These are phyloP conservation scores for Myotisia sp. DNA, from an alignment of 2,329 filamentous ascomycete species.

Conservation along the genomic window DNA sequence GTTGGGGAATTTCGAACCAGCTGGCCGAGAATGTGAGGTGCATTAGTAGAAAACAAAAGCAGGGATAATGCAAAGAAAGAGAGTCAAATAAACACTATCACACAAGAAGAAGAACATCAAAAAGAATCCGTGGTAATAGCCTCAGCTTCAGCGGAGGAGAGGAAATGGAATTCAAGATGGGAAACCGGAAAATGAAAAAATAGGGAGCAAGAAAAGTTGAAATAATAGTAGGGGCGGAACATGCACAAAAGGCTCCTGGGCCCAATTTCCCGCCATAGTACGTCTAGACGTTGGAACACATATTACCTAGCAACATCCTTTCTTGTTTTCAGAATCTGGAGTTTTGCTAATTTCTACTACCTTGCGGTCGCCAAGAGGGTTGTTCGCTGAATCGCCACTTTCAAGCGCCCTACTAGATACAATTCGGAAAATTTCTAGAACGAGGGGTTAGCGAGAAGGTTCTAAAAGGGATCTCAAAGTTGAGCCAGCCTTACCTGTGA, in stretches of 20 bases:
- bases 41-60: slow-evolving; percentile 4
- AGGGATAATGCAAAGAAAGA: slow-evolving; percentile 11
- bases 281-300: slow-evolving; percentile 3
- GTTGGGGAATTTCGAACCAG: no score
- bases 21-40: no score
- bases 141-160: slow-evolving; percentile 4
- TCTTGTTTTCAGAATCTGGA: slow-evolving; percentile 62
- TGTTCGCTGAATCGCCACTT: slow-evolving; percentile 66
- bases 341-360: slow-evolving; percentile 74
- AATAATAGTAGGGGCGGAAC: background rate
- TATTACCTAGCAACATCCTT: slow-evolving; percentile 24
- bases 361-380: slow-evolving; percentile 64
- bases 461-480: slow-evolving; percentile 1
- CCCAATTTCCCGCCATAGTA: slow-evolving; percentile 3
- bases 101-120: slow-evolving; percentile 12
- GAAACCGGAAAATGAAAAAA: slow-evolving; percentile 13
- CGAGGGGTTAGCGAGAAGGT: slow-evolving; percentile 5
- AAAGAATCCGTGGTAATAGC: slow-evolving; percentile 7
- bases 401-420: slow-evolving; percentile 96
- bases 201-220: slow-evolving; percentile 1
- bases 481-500: slow-evolving; percentile 60
- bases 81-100: slow-evolving; percentile 2
- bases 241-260: slow-evolving; percentile 3
- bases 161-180: slow-evolving; percentile 9
- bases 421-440: slow-evolving; percentile 92